Evolutionary conservation across 2,329 filamentous ascomycete species (phyloP).

Genomic region (Colletotrichum magnum): DNA sequence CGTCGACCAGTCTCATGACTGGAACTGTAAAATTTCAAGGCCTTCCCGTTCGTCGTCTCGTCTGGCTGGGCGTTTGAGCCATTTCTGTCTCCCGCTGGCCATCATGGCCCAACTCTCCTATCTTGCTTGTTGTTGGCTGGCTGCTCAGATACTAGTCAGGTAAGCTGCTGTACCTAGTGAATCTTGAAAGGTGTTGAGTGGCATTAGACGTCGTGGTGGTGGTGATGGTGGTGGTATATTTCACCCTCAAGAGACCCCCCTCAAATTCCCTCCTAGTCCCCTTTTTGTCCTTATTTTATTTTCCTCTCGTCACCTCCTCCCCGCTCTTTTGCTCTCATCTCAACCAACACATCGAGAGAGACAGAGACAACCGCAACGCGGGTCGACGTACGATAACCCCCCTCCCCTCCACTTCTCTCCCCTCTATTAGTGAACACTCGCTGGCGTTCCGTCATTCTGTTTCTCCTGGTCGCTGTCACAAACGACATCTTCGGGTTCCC

Average conservation of each 20-base stretch:
- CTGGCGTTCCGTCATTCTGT: slow-evolving; percentile 18
- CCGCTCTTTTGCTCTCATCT: slow-evolving; percentile 34
- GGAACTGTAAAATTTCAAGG: not conserved
- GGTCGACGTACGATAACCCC: slow-evolving; percentile 4
- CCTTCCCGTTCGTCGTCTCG: not conserved
- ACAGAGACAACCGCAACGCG: not conserved
- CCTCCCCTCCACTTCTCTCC: not conserved
- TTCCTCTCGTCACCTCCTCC: slow-evolving; percentile 6
- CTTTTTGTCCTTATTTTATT: slow-evolving; percentile 2
- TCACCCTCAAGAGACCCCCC: slow-evolving; percentile 17
- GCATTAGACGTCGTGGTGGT: too few species aligned
- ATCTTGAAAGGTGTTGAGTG: too few species aligned
- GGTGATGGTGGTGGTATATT: slow-evolving; percentile 1
- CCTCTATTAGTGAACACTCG: not conserved
- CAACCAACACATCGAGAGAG: slow-evolving; percentile 22
- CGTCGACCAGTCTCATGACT: not conserved
- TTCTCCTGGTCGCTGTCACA: slow-evolving; percentile 7
- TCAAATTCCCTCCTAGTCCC: not conserved
- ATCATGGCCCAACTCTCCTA: not conserved
- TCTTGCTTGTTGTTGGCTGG: not conserved
- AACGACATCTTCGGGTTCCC: not conserved
- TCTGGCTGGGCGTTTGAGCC: slow-evolving; percentile 5
- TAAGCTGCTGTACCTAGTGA: too few species aligned
- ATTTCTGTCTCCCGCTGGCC: slow-evolving; percentile 7
- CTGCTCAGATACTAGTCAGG: not conserved